Evolutionary conservation across 495 filamentous ascomycete genomes (phyloP), one percentile per base, ranked within the genome.

Genomic region (Sabuloglossum arenarium): DNA sequence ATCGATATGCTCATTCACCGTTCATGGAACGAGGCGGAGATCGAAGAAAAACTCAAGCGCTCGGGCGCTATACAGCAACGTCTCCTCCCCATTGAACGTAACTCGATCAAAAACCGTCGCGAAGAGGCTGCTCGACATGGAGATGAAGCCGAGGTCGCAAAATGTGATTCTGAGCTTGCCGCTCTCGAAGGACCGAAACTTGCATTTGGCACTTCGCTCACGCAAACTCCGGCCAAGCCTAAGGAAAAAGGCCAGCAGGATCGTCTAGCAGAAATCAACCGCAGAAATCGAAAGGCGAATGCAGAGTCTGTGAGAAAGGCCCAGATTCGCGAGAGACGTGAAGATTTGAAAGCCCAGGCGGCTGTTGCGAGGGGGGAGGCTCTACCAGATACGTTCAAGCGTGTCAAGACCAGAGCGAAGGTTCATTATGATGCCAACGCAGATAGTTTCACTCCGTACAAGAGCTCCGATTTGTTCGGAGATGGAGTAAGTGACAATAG

Each of bases 1-100:
- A 89, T 98, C 70, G 84, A 89, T 61, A 66, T 65, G 6, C 73
- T 98, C 32, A 73, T 91, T 61, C 81, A 84, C 59, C 84, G 82
- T 59, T 67, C 72, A 28, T 94, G 90, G 73, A 93, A 84, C 14
- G 78, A 83, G 28, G 78, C 77, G 23, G 88, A 95, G 64, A 69
- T 97, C 55, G 76, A 79, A 46, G 76, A 79, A 55, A 90, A 89
- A 66, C 71, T 97, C 53, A 73, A 74, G 43, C 80, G 80, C 39
- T 79, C 84, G 50, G 79, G 80, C 55, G 70, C 70, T 11, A 64
- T 84, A 10, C 75, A 80, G 52, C 68, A 70, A 34, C 82, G 81
- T 61, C 75, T 71, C 59, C 73, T 75, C n/a, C 69, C 77, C 50
- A 68, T 78, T 51, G 79, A 84, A 55, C 84, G 83, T 29, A 71